Base-by-base conservation (phyloP, 1,284 basidiomycete genomes). In the Mycena citricolor region DNA sequence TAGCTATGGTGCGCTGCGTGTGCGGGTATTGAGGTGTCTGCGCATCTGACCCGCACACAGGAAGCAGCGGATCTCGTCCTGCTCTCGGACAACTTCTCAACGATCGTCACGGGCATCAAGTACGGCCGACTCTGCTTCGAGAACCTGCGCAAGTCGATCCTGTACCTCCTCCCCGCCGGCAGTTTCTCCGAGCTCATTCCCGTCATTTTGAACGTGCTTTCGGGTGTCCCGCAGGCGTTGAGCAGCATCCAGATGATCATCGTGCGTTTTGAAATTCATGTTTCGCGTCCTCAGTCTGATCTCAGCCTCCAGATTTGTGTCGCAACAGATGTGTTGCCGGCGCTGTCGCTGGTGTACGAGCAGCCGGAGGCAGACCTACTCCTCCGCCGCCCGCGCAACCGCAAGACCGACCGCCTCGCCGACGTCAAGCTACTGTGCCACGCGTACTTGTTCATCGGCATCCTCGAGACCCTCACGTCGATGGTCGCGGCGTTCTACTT, bases 31-130 rank as follows among this genome's bases (percentile, higher is more conserved):
- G 8, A 6, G 4, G 5, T n/a, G 6, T 5, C 4, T 17, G 23
- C 34, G 13, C 16, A 36, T 12, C 31, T 26, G 7, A 28, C 21
- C 19, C 51, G 74, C 60, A 76, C 12, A 58, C 73, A 98, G 68
- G 94, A 98, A 68, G 94, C 95, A 3, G 93, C 94, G 3, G 94
- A 97, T 64, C 84, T 95, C 54, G 97, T 98, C 54, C 77, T 99
- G 13, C 94, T 97, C 24, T 93, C 98, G 60, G 95, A 99, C 65
- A 95, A 97, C 65, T 97, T 98, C 64, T 86, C 83, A 39, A 97
- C 94, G 1, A 92, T 98, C 51, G 67, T 97, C 0, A 58, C 65
- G 5, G 69, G 67, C 1, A 71, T 69, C 26, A 61, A 67, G 44
- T 60, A 65, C 60, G 79, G 79, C 37, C 70, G 79, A 37, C 63